Evolutionary conservation across 306 rosid genomes (phyloP), one percentile per base, ranked within the genome.

Genomic region (Acacia acuminata): DNA sequence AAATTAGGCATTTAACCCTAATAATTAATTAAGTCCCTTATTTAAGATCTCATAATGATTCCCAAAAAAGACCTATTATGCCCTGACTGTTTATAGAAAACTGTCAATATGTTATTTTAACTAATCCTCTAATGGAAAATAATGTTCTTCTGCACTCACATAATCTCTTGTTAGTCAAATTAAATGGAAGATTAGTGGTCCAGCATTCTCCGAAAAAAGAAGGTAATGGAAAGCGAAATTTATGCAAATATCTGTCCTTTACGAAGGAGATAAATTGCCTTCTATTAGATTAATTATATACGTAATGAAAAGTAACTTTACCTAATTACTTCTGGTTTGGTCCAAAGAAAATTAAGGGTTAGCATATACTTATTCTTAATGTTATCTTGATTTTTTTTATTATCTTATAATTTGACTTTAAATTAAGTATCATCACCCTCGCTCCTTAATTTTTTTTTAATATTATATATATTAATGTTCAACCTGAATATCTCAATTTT

Each of bases 151-250:
- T 50, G 4, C 34, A 25, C 15, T 25, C 0, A 15, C 19, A 69
- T 58, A 22, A 58, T 64, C 10, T 44, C 10, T 68, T 30, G n/a
- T 76, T 61, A 34, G 25, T 48, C 69, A 32, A 72, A 73, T 78
- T 3, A 73, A 58, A 78, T 20, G 61, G 73, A 71, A 45, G 67
- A 58, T 58, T 2, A 71, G 77, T 69, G 78, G 73, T 50, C 50
- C n/a, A 8, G 24, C 78, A 75, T 19, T 67, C 76, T 61, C 44
- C 7, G 32, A 4, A n/a, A 63, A 63, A 66, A 69, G 53, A 56
- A 30, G 81, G 36, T 12, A 34, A 10, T 69, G 4, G 44, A 71
- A 60, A 45, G 82, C 3, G 58, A 63, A 13, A 63, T 63, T 25
- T 27, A 63, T 63, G 69, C 2, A 24, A 24, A 24, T 60, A 12